Conservation (phyloP, 1,284 basidiomycete genomes). For the Macrocybe sp. region DNA sequence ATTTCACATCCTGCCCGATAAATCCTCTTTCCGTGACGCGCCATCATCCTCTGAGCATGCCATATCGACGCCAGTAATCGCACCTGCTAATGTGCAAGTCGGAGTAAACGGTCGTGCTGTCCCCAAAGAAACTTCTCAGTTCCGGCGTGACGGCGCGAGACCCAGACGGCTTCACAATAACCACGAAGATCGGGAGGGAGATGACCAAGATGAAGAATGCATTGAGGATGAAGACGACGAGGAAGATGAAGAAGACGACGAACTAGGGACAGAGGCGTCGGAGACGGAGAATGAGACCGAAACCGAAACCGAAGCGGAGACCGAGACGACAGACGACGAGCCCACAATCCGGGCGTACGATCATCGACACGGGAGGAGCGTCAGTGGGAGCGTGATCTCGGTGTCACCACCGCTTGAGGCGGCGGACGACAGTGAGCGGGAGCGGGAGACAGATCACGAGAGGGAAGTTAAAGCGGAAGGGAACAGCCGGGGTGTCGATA, state of each 20-base stretch:
- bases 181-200: too few species aligned
- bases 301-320: slow-evolving; percentile 40
- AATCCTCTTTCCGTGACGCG: too few species aligned
- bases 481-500: neutral
- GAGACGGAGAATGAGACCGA: slow-evolving; percentile 43
- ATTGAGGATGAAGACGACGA: too few species aligned
- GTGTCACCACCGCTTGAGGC: neutral
- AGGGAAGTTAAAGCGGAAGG: neutral
- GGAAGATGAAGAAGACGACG: slow-evolving; percentile 3
- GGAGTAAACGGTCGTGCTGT: too few species aligned
- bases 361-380: neutral
- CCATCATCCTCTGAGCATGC: too few species aligned
- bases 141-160: too few species aligned
- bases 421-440: neutral
- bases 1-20: too few species aligned
- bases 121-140: too few species aligned
- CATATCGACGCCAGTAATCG: too few species aligned
- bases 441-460: neutral
- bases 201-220: too few species aligned
- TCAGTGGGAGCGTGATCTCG: slow-evolving; percentile 1
- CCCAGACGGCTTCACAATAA: too few species aligned
- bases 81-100: too few species aligned
- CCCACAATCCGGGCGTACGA: slow-evolving; percentile 59
- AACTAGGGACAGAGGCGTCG: slow-evolving; percentile 30
- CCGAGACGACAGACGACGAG: slow-evolving; percentile 68